Conservation (phyloP, 768 basidiomycete genomes). For the Pleurotus tuber-regium region DNA sequence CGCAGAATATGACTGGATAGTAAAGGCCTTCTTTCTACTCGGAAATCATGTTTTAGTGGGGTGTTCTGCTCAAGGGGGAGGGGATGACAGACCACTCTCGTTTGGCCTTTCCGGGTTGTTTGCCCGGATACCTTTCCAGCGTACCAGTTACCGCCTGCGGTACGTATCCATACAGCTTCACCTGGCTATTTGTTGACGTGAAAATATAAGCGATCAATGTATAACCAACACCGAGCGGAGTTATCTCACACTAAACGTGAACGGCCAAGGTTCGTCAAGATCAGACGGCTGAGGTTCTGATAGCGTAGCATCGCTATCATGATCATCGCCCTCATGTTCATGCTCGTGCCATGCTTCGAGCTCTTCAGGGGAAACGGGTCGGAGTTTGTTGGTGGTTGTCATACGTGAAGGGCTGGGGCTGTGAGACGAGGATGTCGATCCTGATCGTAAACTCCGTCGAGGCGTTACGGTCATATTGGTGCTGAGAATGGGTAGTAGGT, state of each 20-base stretch:
- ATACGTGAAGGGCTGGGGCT: not conserved
- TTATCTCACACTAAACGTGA: slow-evolving; percentile 47
- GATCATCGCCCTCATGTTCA: slow-evolving; percentile 15
- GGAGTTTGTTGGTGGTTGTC: slow-evolving; percentile 22
- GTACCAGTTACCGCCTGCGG: slow-evolving; percentile 49
- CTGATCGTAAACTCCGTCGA: not conserved
- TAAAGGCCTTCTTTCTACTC: slow-evolving; percentile 44
- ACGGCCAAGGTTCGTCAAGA: slow-evolving; percentile 51
- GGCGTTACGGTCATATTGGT: not conserved
- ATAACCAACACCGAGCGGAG: not conserved
- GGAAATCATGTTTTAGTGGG: not conserved
- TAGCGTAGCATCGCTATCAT: slow-evolving; percentile 26
- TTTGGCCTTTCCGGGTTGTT: slow-evolving; percentile 41
- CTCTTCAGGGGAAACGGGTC: slow-evolving; percentile 33
- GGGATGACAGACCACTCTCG: slow-evolving; percentile 36
- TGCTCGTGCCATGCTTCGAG: slow-evolving; percentile 32
- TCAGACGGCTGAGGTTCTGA: slow-evolving; percentile 32
- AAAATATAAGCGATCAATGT: slow-evolving; percentile 9
- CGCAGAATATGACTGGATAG: slow-evolving; percentile 51
- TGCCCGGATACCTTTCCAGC: slow-evolving; percentile 45
- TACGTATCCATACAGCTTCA: slow-evolving; percentile 52
- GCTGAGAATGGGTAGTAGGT: no score
- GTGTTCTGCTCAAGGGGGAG: slow-evolving; percentile 12
- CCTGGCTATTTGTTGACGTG: slow-evolving; percentile 41
- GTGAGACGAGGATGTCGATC: not conserved